phyloP scores from a whole-genome alignment of 2,329 filamentous ascomycete genomes.

The Hypomyces rosellus region DNA sequence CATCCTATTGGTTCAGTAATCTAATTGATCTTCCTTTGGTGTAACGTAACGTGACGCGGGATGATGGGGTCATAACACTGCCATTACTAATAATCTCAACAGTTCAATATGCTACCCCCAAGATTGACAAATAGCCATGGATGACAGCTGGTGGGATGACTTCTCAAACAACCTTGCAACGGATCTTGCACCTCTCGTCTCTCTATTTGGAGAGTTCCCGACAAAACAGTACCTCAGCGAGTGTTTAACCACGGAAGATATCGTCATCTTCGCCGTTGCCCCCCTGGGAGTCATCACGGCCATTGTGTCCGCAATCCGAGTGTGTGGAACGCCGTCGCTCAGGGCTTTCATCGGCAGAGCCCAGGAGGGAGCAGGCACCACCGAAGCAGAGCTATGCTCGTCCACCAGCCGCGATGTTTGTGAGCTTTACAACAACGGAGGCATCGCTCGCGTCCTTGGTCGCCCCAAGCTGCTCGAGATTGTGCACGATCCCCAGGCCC shows the following conservation, averaged over 20 bases:
- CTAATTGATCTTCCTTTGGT: too few species aligned
- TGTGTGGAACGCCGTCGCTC: conserved; percentile 24
- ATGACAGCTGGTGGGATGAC: conserved; percentile 12
- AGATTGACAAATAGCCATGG: too few species aligned
- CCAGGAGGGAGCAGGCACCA: conserved; percentile 25
- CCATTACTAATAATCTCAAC: too few species aligned
- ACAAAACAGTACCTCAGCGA: conserved; percentile 34
- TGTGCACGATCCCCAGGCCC: conserved; percentile 11
- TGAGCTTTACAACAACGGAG: conserved; percentile 30
- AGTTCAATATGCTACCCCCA: too few species aligned
- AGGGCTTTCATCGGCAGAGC: conserved; percentile 34
- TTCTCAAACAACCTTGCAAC: conserved; percentile 30
- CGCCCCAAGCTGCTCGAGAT: conserved; percentile 27
- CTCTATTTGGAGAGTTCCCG: conserved; percentile 30
- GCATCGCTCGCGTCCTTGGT: conserved; percentile 27
- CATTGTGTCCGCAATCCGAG: conserved; percentile 25
- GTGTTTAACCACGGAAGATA: conserved; percentile 22
- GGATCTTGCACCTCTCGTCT: conserved; percentile 28
- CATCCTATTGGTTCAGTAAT: too few species aligned
- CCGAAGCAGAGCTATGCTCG: conserved; percentile 34
- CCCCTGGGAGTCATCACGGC: conserved; percentile 35
- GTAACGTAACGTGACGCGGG: too few species aligned
- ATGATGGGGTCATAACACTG: too few species aligned
- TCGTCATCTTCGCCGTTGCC: conserved; percentile 28
- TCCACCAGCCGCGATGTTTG: conserved; percentile 35